A percentile compares a stretch with the other conserved stretches of the same genome.
Conservation (phyloP, 2,329 filamentous ascomycete species). For the Penicillium sclerotigenum region DNA sequence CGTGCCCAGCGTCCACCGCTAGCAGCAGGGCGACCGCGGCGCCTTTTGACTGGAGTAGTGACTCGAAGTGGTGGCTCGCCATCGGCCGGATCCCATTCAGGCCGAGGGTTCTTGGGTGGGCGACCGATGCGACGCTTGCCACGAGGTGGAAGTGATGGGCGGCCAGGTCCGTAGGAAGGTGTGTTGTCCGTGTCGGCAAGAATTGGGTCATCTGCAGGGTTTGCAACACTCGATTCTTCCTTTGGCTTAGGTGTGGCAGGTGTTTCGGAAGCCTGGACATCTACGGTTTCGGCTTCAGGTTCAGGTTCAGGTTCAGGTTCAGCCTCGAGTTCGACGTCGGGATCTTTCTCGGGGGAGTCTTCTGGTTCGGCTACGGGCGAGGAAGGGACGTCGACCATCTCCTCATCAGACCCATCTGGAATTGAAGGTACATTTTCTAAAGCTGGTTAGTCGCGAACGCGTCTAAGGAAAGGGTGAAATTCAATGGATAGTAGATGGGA, state of each 20-base stretch:
- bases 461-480: constrained; percentile 3
- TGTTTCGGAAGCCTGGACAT: constrained; percentile 8
- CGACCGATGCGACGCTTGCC: constrained; percentile 75
- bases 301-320: constrained; percentile 26
- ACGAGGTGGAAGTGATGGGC: constrained; percentile 55
- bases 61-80: constrained; percentile 44
- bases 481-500: background rate
- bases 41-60: constrained; percentile 53
- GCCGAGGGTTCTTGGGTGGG: constrained; percentile 78
- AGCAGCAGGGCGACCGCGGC: constrained; percentile 55
- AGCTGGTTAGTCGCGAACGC: constrained; percentile 21
- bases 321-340: constrained; percentile 15
- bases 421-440: constrained; percentile 43
- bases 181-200: constrained; percentile 50
- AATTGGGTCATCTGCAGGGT: constrained; percentile 40
- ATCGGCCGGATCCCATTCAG: constrained; percentile 66
- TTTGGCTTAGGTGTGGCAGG: constrained; percentile 34
- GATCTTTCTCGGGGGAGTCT: constrained; percentile 24
- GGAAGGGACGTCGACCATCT: constrained; percentile 31
- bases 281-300: constrained; percentile 42
- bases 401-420: constrained; percentile 46
- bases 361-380: constrained; percentile 21
- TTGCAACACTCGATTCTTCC: constrained; percentile 43
- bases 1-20: constrained; percentile 68
- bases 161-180: constrained; percentile 47